Conservation (phyloP, 805 yeast species). For the Pichia ethanolica region DNA sequence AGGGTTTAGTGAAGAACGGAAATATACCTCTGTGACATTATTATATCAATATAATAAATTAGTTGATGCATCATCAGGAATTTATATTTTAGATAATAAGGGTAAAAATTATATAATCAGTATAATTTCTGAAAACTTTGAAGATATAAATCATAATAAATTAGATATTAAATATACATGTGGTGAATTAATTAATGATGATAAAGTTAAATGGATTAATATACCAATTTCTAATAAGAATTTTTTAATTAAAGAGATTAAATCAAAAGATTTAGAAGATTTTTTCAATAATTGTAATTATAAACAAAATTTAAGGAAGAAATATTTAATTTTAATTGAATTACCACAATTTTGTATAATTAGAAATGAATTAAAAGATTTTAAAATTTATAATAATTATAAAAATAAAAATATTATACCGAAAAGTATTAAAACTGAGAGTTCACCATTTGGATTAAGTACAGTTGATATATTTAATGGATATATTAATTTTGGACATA, state of each 20-base stretch:
- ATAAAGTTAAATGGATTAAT: slow-evolving; percentile 1
- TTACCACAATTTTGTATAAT: slow-evolving; percentile 19
- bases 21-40: background rate
- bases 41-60: background rate
- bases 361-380: slow-evolving; percentile 31
- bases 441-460: slow-evolving; percentile 20
- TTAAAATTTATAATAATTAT: slow-evolving; percentile 4
- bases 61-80: slow-evolving; percentile 1
- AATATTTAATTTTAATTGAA: background rate
- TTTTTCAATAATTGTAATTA: background rate
- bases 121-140: background rate
- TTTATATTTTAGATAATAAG: background rate
- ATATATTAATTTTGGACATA: slow-evolving; percentile 13
- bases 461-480: slow-evolving; percentile 19
- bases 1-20: no score
- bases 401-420: background rate
- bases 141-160: no score
- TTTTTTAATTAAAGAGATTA: background rate
- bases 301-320: background rate
- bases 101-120: background rate
- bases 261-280: background rate
- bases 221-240: background rate
- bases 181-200: background rate
- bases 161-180: background rate
- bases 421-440: slow-evolving; percentile 11